Evolutionary conservation across 2,329 filamentous ascomycete species (phyloP).

Genomic region (Fusarium nurragi): DNA sequence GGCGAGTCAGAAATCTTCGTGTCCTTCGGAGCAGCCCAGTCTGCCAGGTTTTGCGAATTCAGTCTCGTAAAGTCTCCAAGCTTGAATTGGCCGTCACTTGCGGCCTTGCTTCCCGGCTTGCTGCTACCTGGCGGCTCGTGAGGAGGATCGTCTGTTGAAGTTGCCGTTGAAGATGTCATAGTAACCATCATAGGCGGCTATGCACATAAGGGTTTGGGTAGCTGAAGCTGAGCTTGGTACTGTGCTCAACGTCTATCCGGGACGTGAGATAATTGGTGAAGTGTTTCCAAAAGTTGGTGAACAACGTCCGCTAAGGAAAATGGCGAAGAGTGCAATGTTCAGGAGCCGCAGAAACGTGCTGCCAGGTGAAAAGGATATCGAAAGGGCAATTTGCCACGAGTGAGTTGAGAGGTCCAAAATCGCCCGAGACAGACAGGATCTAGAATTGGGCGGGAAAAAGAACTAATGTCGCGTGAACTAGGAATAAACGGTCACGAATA

Average conservation of each 20-base stretch:
- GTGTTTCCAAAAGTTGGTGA: neutral
- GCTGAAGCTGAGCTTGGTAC: neutral
- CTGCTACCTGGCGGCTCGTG: conserved; percentile 32
- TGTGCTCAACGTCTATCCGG: conserved; percentile 1
- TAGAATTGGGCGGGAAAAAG: neutral
- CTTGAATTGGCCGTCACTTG: conserved; percentile 5
- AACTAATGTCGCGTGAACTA: neutral
- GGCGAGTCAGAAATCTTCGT: neutral
- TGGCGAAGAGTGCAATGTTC: neutral
- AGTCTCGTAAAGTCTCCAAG: conserved; percentile 31
- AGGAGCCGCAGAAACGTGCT: neutral
- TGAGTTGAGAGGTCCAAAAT: neutral
- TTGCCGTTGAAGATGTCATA: conserved; percentile 25
- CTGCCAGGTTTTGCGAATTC: conserved; percentile 1
- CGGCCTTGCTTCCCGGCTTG: neutral
- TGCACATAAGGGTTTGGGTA: conserved; percentile 17
- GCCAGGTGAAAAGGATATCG: neutral
- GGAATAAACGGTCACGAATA: neutral
- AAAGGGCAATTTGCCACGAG: conserved; percentile 12
- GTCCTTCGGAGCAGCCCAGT: conserved; percentile 16
- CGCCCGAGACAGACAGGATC: neutral
- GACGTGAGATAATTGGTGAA: neutral
- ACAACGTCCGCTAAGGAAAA: neutral
- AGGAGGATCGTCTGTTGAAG: conserved; percentile 22
- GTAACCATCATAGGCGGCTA: conserved; percentile 6